Conservation (phyloP, 768 basidiomycete species). For the Tulasnella sp. region DNA sequence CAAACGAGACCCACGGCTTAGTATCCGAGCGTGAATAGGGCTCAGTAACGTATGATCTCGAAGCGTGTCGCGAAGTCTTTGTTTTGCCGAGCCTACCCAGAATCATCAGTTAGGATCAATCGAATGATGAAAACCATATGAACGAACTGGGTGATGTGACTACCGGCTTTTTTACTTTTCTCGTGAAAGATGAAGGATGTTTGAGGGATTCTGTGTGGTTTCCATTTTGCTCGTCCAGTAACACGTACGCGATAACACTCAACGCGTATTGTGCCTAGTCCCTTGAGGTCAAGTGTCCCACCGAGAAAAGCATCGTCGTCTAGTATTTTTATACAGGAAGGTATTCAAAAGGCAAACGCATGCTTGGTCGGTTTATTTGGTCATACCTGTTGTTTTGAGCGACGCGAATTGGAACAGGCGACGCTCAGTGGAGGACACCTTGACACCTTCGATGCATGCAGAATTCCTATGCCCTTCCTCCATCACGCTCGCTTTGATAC, state of each 20-base stretch:
- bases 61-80: neutral
- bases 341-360: neutral
- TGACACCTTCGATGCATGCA: neutral
- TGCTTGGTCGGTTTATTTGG: neutral
- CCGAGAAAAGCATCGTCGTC: neutral
- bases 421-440: neutral
- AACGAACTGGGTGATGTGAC: neutral
- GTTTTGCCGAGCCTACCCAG: neutral
- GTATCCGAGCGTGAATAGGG: neutral
- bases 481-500: neutral
- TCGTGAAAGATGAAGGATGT: neutral
- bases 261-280: neutral
- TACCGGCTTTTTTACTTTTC: slow-evolving; percentile 17
- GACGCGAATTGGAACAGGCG: neutral
- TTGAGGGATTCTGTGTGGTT: neutral
- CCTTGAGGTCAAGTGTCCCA: neutral
- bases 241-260: neutral
- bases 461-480: neutral
- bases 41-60: neutral
- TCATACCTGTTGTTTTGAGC: neutral
- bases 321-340: neutral
- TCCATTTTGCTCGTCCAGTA: neutral
- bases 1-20: neutral
- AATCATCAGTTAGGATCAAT: neutral
- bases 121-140: too few species aligned